Evolutionary conservation across 2,329 filamentous ascomycete genomes (phyloP).

Genomic region (Colletotrichum sp.): DNA sequence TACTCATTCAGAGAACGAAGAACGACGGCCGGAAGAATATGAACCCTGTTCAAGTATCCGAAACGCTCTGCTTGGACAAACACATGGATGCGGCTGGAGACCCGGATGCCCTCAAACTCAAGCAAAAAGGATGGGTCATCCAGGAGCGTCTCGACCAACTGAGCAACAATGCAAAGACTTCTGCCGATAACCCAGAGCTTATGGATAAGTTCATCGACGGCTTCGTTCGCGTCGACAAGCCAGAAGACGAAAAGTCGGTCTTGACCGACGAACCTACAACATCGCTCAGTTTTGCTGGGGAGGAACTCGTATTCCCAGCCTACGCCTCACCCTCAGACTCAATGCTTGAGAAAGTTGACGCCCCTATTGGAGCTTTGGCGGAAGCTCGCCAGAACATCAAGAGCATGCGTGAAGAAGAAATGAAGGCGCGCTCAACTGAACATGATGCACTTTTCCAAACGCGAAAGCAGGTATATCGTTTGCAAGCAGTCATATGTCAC

Average conservation of each 20-base stretch:
- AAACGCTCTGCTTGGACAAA: constrained; percentile 84
- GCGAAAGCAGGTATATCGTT: constrained; percentile 74
- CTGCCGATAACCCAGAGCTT: constrained; percentile 5
- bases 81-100: constrained; percentile 76
- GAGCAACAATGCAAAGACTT: not conserved
- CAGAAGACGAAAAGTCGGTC: not conserved
- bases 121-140: constrained; percentile 77
- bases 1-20: constrained; percentile 85
- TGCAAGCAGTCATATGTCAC: constrained; percentile 95
- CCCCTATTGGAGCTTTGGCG: not conserved
- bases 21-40: constrained; percentile 78
- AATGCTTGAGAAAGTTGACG: not conserved
- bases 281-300: constrained; percentile 12
- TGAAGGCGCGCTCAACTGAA: constrained; percentile 30
- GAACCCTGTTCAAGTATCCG: constrained; percentile 78
- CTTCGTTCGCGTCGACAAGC: constrained; percentile 2
- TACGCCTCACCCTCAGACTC: not conserved
- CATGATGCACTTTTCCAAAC: constrained; percentile 61
- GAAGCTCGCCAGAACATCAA: constrained; percentile 28
- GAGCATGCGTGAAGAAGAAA: constrained; percentile 52
- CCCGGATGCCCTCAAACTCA: constrained; percentile 65
- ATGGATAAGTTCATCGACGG: constrained; percentile 3
- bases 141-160: constrained; percentile 67
- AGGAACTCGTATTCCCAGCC: not conserved
- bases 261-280: not conserved